Conservation (phyloP, 352 stramenopile species). For the Thraustochytrium sp. region DNA sequence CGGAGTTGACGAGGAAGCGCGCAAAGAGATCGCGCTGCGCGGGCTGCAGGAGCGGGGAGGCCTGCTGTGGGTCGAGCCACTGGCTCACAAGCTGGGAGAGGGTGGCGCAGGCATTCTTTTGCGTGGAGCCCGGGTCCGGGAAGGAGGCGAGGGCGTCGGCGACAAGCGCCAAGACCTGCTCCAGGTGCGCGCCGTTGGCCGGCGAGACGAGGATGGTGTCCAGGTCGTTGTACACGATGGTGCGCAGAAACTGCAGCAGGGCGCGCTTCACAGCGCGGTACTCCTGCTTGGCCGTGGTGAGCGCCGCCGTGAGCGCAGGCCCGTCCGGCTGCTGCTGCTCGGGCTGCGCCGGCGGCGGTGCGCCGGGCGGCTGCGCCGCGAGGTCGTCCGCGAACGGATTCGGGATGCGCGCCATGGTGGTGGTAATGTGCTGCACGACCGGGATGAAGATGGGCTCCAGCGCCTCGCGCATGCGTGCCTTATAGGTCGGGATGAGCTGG, state of each 20-base stretch:
- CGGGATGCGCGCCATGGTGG: background rate
- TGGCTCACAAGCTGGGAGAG: background rate
- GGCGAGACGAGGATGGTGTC: background rate
- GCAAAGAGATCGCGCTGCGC: background rate
- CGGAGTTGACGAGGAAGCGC: background rate
- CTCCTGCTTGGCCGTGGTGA: background rate
- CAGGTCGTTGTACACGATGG: background rate
- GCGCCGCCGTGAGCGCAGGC: background rate
- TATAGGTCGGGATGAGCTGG: conserved; percentile 27
- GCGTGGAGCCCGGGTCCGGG: background rate
- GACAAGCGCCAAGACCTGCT: conserved; percentile 2
- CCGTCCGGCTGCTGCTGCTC: background rate
- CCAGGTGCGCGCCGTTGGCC: background rate
- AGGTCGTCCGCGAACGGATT: background rate
- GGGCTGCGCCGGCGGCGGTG: background rate
- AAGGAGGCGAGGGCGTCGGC: conserved; percentile 7
- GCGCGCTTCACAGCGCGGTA: background rate
- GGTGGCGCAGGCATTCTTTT: background rate
- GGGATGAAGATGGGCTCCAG: background rate
- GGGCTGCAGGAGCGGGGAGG: background rate
- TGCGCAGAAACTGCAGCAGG: conserved; percentile 3
- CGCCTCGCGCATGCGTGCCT: background rate
- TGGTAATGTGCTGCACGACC: background rate
- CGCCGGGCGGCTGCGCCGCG: background rate
- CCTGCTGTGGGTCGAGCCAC: background rate